Evolutionary conservation across 192 early-diverging fungal species (phyloP).

Genomic region (Dissophora globulifera): DNA sequence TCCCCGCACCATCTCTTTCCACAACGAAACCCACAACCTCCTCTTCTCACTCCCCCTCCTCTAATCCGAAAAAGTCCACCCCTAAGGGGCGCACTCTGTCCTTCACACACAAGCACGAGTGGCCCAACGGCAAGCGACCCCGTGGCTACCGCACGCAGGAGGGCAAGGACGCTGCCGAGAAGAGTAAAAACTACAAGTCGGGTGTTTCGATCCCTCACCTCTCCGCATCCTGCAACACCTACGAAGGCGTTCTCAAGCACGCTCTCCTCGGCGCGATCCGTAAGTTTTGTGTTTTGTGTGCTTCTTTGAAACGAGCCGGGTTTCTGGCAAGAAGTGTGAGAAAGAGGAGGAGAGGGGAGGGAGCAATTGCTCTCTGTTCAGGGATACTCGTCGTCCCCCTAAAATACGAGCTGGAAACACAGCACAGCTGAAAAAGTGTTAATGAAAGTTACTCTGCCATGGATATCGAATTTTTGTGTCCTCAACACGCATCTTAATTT

Average conservation of each 20-base stretch:
- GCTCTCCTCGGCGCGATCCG: conserved; percentile 47
- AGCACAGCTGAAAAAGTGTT: no score
- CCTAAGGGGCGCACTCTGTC: no score
- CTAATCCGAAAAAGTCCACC: no score
- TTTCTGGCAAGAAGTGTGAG: no score
- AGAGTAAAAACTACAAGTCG: conserved; percentile 41
- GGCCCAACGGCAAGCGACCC: conserved; percentile 50
- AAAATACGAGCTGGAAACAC: not conserved
- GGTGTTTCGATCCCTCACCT: conserved; percentile 45
- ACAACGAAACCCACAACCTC: not conserved
- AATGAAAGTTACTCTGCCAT: no score
- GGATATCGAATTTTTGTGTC: no score
- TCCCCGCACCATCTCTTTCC: not conserved
- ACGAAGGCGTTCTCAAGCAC: conserved; percentile 43
- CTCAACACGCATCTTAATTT: not conserved
- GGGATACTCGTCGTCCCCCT: not conserved
- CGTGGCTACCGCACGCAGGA: conserved; percentile 41
- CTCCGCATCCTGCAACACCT: conserved; percentile 40
- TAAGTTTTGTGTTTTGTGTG: conserved; percentile 21
- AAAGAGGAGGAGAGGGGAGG: no score
- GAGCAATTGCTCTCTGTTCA: no score
- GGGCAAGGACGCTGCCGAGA: conserved; percentile 49
- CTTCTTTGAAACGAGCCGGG: not conserved
- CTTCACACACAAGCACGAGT: conserved; percentile 24
- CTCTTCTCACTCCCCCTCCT: no score